A percentile compares a stretch with the other conserved stretches of the same genome.
phyloP scores from a whole-genome alignment of 768 basidiomycete species.

The Trichaptum fuscoviolaceum region DNA sequence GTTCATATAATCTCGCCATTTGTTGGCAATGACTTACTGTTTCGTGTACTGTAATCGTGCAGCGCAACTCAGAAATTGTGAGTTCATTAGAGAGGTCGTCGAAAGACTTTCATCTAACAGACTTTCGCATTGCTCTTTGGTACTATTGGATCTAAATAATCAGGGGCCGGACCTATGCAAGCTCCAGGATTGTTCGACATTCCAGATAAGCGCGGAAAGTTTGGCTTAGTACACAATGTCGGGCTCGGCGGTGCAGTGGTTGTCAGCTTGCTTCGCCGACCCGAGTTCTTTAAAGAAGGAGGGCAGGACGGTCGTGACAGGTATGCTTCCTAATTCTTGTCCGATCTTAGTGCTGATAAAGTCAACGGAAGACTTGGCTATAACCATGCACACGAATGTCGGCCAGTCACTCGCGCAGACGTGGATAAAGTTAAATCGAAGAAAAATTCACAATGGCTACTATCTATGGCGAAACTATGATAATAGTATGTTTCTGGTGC shows the following conservation, averaged over 20 bases:
- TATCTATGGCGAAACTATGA: constrained; percentile 38
- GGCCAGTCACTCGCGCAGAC: constrained; percentile 54
- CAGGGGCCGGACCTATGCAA: constrained; percentile 85
- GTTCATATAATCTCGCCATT: constrained; percentile 17
- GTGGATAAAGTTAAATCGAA: constrained; percentile 74
- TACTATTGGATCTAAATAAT: constrained; percentile 15
- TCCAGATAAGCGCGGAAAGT: constrained; percentile 66
- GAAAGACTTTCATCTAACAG: neutral
- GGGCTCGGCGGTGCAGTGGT: constrained; percentile 80
- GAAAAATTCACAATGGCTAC: constrained; percentile 43
- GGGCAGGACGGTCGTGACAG: constrained; percentile 63
- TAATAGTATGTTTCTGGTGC: neutral
- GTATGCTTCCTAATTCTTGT: constrained; percentile 26
- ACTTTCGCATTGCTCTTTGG: neutral
- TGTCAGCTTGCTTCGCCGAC: constrained; percentile 68
- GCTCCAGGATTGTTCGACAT: constrained; percentile 61
- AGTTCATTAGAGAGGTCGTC: constrained; percentile 8
- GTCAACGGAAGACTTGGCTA: constrained; percentile 57
- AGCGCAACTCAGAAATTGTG: constrained; percentile 77
- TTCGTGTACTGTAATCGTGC: constrained; percentile 5
- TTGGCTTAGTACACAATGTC: constrained; percentile 77
- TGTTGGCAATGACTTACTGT: constrained; percentile 7
- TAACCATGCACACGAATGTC: constrained; percentile 69
- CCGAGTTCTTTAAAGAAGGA: constrained; percentile 68
- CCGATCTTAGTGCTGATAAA: neutral